phyloP scores from a whole-genome alignment of 1,139 yeast species.

The Sugiyamaella pinicola region DNA sequence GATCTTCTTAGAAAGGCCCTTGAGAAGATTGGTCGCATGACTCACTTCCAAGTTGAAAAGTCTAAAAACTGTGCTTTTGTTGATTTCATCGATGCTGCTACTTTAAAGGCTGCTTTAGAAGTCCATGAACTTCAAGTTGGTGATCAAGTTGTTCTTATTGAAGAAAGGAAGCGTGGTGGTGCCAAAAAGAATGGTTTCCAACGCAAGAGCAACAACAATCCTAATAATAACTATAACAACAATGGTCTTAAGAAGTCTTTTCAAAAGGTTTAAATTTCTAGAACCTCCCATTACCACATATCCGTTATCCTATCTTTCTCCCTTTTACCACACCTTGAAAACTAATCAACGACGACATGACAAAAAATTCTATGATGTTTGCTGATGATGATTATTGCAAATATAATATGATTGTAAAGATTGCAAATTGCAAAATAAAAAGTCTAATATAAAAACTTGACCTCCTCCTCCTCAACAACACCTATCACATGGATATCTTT shows the following conservation, averaged over 20 bases:
- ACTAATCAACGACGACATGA: constrained; percentile 14
- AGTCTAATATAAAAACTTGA: too few species aligned
- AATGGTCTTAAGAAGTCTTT: constrained; percentile 12
- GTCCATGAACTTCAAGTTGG: constrained; percentile 40
- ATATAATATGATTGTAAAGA: constrained; percentile 2
- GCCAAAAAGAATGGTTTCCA: constrained; percentile 15
- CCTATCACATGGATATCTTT: neutral
- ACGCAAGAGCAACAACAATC: constrained; percentile 7
- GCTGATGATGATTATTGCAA: neutral
- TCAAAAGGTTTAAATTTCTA: constrained; percentile 14
- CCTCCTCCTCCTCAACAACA: neutral
- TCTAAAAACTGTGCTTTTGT: constrained; percentile 44
- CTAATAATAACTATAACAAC: constrained; percentile 4
- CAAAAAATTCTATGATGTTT: constrained; percentile 1
- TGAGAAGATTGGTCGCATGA: constrained; percentile 40
- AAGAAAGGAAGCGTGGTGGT: constrained; percentile 41
- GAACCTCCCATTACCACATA: neutral
- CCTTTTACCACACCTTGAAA: neutral
- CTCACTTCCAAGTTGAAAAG: constrained; percentile 43
- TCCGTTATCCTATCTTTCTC: neutral
- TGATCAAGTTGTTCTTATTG: constrained; percentile 37
- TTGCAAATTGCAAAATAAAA: neutral
- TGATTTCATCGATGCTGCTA: constrained; percentile 42
- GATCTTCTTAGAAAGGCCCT: constrained; percentile 38
- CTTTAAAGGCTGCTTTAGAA: constrained; percentile 40